Percentiles rank a stretch among this genome's conserved stretches.
These are phyloP conservation scores for Fusarium denticulatum DNA, from an alignment of 2,329 filamentous ascomycete genomes.

Conservation along the genomic window DNA sequence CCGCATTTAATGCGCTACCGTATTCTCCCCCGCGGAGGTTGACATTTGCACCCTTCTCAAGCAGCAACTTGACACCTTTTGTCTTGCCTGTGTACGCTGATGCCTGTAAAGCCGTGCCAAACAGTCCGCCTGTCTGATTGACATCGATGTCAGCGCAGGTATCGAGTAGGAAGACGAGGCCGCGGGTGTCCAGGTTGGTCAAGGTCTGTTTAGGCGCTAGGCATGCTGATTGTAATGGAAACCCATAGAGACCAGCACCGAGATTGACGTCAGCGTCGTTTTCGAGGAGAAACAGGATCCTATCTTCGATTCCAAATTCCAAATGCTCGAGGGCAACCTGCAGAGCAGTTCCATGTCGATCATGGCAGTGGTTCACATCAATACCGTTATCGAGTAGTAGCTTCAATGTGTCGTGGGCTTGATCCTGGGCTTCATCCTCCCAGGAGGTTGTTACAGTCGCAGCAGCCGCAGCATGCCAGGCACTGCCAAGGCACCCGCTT, in stretches of 20 bases:
- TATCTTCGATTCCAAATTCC: fast-evolving
- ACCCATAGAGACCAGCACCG: not conserved
- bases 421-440: fast-evolving
- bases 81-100: not conserved
- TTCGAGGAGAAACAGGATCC: fast-evolving
- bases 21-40: not conserved
- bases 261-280: not conserved
- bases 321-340: fast-evolving
- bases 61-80: fast-evolving
- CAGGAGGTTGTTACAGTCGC: fast-evolving
- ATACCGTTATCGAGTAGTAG: not conserved
- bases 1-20: not conserved
- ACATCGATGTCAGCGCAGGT: fast-evolving
- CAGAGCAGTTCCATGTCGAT: fast-evolving
- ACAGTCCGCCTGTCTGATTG: not conserved
- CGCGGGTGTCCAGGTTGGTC: fast-evolving
- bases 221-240: not conserved
- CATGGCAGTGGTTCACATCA: fast-evolving
- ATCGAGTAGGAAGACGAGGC: fast-evolving
- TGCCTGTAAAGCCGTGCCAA: not conserved
- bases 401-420: fast-evolving
- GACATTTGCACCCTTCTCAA: fast-evolving
- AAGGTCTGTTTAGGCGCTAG: fast-evolving
- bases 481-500: fast-evolving
- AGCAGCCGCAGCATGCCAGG: not conserved